phyloP scores from a whole-genome alignment of 139 green algal genomes.

The Parachlorella kessleri region DNA sequence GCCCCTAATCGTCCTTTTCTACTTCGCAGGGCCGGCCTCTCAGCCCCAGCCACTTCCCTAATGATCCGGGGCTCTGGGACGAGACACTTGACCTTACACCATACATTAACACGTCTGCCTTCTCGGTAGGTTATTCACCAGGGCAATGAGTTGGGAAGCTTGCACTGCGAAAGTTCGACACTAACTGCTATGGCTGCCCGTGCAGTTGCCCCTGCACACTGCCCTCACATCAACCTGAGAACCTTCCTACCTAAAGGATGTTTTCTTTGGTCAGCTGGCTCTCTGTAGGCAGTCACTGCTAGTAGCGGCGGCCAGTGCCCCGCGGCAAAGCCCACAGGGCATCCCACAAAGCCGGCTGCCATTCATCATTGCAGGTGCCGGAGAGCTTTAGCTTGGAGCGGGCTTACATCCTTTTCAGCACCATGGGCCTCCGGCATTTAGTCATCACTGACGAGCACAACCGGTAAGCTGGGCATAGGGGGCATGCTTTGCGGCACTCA shows the following conservation, averaged over 20 bases:
- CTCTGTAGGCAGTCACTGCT: too few relatives aligned
- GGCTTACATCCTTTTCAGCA: slow-evolving; percentile 84
- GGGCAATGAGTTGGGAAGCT: too few relatives aligned
- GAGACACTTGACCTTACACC: slow-evolving; percentile 74
- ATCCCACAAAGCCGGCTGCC: too few relatives aligned
- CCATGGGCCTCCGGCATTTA: slow-evolving; percentile 83
- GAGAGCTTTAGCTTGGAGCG: slow-evolving; percentile 80
- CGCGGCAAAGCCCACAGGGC: too few relatives aligned
- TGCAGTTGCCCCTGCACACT: too few relatives aligned
- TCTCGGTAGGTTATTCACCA: slow-evolving; percentile 64
- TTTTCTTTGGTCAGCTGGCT: too few relatives aligned
- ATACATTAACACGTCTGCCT: slow-evolving; percentile 80
- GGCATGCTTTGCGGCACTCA: background rate
- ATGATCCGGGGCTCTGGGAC: slow-evolving; percentile 35
- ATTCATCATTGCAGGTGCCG: slow-evolving; percentile 54
- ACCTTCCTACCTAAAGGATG: too few relatives aligned
- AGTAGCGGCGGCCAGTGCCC: too few relatives aligned
- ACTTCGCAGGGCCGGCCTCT: slow-evolving; percentile 31
- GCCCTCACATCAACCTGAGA: too few relatives aligned
- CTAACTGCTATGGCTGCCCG: too few relatives aligned
- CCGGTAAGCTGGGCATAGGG: slow-evolving; percentile 43
- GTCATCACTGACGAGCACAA: slow-evolving; percentile 78
- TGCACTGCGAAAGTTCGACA: too few relatives aligned
- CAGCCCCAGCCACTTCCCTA: slow-evolving; percentile 16
- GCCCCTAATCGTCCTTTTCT: too few relatives aligned